phyloP scores from a whole-genome alignment of 441 rosid genomes.

The Arabidopsis lyrata region DNA sequence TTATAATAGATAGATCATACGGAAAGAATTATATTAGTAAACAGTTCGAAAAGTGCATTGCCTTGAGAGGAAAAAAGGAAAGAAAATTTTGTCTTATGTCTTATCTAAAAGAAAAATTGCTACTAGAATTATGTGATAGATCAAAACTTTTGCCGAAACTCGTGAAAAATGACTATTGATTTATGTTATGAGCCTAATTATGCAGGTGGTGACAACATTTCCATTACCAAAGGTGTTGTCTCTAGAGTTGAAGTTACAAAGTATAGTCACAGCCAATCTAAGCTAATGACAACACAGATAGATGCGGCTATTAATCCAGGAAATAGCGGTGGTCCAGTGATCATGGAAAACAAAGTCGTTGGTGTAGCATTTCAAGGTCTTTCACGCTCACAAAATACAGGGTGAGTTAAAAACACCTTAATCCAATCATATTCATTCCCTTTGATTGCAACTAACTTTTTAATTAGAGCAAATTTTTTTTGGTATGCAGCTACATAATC shows the following conservation, averaged over 20 bases:
- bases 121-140: neutral
- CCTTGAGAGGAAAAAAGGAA: too few relatives aligned
- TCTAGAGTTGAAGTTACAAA: constrained; percentile 74
- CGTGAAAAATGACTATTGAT: too few relatives aligned
- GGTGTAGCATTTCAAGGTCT: constrained; percentile 84
- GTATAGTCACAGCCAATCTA: constrained; percentile 68
- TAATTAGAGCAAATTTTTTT: neutral
- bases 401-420: constrained; percentile 51
- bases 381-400: constrained; percentile 64
- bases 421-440: too few relatives aligned
- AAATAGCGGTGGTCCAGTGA: constrained; percentile 79
- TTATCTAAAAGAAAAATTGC: too few relatives aligned
- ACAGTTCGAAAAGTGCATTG: too few relatives aligned
- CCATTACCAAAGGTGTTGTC: constrained; percentile 79
- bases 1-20: too few relatives aligned
- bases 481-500: constrained; percentile 65
- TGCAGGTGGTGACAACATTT: constrained; percentile 79
- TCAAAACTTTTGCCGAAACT: too few relatives aligned
- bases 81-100: too few relatives aligned
- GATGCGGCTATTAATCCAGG: constrained; percentile 86
- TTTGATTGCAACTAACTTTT: neutral
- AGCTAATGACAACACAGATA: constrained; percentile 78
- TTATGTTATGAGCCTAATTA: constrained; percentile 11
- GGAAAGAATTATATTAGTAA: too few relatives aligned
- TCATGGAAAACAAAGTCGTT: constrained; percentile 74